Evolutionary conservation across 306 rosid species (phyloP), one percentile per base, ranked within the genome.

Genomic region (Geum urbanum): DNA sequence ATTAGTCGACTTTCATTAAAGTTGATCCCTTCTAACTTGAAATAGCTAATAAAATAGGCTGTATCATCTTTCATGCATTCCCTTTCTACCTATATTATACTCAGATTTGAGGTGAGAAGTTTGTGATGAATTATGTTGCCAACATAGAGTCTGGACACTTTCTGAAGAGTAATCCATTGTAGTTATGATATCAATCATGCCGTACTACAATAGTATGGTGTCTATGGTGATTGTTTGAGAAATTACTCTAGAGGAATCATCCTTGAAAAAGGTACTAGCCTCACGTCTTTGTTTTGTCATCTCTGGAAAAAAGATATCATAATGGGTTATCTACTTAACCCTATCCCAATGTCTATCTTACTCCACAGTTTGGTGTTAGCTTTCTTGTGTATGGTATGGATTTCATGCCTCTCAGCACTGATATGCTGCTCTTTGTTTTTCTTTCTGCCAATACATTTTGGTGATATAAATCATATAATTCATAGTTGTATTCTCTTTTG

Each of bases 1-100:
- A 69, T 75, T 79, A 73, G 84, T 74, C 83, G 74, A 56, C 78
- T 84, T 77, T 60, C 79, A 45, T 63, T 50, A 18, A 11, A 22
- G 8, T 3, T 9, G 27, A 9, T 43, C 3, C 37, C 37, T 32
- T 32, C 3, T 32, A 32, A 2, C 37, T 32, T 32, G 37, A 32
- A 32, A 32, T 32, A 2, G 37, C 37, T 32, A 32, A 32, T 53
- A 16, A 50, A 50, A 40, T 67, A 32, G 5, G 57, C 16, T 16
- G 27, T 32, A 8, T 8, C 27, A 62, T 40, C 15, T 11, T 11
- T 35, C 64, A 35, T 27, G 63, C 18, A 18, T 7, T 4, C 63
- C 41, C 19, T 15, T 3, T 11, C 18, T 57, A 9, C 12, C 6
- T 57, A 2, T 9, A n/a, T 12, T 10, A 4, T 58, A 58, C 64